Percentiles rank a stretch among this genome's conserved stretches.
phyloP scores from a whole-genome alignment of 2,329 filamentous ascomycete genomes.

The Rutstroemia sp. region DNA sequence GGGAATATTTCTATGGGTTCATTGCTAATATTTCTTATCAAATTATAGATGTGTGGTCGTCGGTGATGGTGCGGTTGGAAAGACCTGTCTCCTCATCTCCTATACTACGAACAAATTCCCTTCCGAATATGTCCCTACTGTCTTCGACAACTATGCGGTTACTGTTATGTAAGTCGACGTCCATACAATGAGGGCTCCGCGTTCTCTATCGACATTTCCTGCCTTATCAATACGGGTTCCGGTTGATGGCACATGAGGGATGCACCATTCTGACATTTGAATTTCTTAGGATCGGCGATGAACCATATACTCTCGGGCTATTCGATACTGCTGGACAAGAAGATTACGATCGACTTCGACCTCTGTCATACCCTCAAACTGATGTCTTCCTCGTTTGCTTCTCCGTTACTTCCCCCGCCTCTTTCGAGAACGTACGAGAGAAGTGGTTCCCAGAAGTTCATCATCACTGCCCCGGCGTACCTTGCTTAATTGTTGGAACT shows the following conservation, averaged over 20 bases:
- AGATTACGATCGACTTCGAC: constrained; percentile 96
- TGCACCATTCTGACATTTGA: constrained; percentile 9
- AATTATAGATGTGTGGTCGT: constrained; percentile 85
- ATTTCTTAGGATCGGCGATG: constrained; percentile 81
- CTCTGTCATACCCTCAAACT: constrained; percentile 95
- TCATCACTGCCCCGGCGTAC: constrained; percentile 96
- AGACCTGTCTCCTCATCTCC: constrained; percentile 97
- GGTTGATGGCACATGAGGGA: neutral
- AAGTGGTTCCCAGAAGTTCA: constrained; percentile 99
- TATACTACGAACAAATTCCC: constrained; percentile 99
- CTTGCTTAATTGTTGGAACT: constrained; percentile 94
- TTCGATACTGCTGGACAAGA: constrained; percentile 99
- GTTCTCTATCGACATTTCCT: neutral
- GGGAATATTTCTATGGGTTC: neutral
- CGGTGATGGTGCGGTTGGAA: constrained; percentile 97
- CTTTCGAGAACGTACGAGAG: constrained; percentile 98
- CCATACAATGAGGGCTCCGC: neutral
- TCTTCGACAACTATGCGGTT: constrained; percentile 99
- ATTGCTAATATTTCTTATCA: constrained; percentile 11
- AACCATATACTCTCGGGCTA: constrained; percentile 92
- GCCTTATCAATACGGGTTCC: neutral
- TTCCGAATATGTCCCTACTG: constrained; percentile 98
- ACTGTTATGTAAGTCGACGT: constrained; percentile 83
- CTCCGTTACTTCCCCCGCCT: constrained; percentile 93
- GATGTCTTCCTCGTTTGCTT: constrained; percentile 99